These are phyloP conservation scores for Boletus bicolor DNA, from an alignment of 768 basidiomycete species.

Conservation along the genomic window DNA sequence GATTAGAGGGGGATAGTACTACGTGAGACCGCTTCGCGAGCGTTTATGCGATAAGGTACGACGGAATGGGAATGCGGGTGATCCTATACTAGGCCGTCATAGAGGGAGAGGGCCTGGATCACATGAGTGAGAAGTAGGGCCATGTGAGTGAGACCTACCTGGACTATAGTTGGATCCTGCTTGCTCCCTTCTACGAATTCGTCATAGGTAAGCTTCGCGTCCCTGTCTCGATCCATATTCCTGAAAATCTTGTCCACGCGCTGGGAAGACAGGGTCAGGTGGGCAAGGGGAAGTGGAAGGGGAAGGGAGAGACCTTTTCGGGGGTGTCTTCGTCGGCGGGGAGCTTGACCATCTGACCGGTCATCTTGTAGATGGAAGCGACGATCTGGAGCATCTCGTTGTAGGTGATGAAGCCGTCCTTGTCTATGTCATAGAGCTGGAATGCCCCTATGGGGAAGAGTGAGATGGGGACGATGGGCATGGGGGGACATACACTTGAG, in stretches of 20 bases:
- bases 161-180: conserved; percentile 98
- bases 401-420: conserved; percentile 96
- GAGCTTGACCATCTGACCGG: conserved; percentile 97
- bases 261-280: conserved; percentile 40
- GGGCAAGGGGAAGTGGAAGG: conserved; percentile 1
- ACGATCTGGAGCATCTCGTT: conserved; percentile 99
- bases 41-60: conserved; percentile 25
- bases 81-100: conserved; percentile 85
- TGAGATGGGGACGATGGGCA: conserved; percentile 14
- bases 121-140: conserved; percentile 12
- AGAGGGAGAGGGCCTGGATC: conserved; percentile 83
- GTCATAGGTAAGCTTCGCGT: conserved; percentile 88
- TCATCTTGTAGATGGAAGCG: conserved; percentile 99
- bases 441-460: conserved; percentile 79
- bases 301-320: conserved; percentile 70
- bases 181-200: conserved; percentile 99
- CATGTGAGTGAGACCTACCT: conserved; percentile 50
- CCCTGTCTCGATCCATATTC: conserved; percentile 96
- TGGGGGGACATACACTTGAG: conserved; percentile 75
- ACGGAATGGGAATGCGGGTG: conserved; percentile 2
- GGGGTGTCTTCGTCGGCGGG: conserved; percentile 99
- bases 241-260: conserved; percentile 98
- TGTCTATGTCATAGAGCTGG: conserved; percentile 98
- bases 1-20: conserved; percentile 29
- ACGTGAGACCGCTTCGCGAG: conserved; percentile 19